Percentiles rank a stretch among this genome's conserved stretches.
Evolutionary conservation across 2,329 filamentous ascomycete species (phyloP).

Genomic region (Exophiala viscosa): DNA sequence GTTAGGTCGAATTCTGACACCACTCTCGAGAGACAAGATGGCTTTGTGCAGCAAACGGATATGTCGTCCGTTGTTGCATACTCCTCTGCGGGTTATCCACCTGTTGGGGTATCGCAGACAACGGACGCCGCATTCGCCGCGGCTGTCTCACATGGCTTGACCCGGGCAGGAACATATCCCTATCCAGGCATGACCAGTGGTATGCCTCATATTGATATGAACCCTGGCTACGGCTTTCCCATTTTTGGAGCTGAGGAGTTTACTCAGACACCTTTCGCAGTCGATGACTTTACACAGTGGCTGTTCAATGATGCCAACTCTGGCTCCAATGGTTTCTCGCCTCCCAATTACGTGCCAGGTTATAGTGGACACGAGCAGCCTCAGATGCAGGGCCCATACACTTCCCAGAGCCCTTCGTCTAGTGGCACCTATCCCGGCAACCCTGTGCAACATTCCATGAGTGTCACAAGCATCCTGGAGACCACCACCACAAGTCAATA

Average conservation of each 20-base stretch:
- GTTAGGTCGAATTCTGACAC: conserved; percentile 20
- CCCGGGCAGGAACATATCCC: conserved; percentile 21
- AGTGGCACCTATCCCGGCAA: conserved; percentile 12
- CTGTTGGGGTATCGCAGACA: conserved; percentile 20
- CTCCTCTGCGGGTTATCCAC: conserved; percentile 15
- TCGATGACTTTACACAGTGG: conserved; percentile 85
- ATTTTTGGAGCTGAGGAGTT: conserved; percentile 82
- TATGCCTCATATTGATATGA: conserved; percentile 35
- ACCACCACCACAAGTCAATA: conserved; percentile 69
- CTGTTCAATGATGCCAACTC: conserved; percentile 67
- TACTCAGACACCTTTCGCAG: conserved; percentile 81
- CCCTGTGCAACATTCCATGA: conserved; percentile 70
- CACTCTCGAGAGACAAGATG: conserved; percentile 15
- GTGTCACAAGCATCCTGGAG: conserved; percentile 79
- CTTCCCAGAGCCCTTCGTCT: conserved; percentile 45
- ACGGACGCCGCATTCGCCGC: conserved; percentile 30
- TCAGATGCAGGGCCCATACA: conserved; percentile 49
- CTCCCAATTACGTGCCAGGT: conserved; percentile 38
- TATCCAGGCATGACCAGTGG: conserved; percentile 20
- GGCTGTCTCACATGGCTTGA: conserved; percentile 30
- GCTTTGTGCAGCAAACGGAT: conserved; percentile 16
- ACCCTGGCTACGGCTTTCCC: conserved; percentile 58
- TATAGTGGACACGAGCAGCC: conserved; percentile 41
- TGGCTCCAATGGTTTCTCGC: conserved; percentile 49
- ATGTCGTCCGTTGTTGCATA: conserved; percentile 14